These are phyloP conservation scores for Calonectria montana DNA, from an alignment of 2,329 filamentous ascomycete genomes.

Conservation along the genomic window DNA sequence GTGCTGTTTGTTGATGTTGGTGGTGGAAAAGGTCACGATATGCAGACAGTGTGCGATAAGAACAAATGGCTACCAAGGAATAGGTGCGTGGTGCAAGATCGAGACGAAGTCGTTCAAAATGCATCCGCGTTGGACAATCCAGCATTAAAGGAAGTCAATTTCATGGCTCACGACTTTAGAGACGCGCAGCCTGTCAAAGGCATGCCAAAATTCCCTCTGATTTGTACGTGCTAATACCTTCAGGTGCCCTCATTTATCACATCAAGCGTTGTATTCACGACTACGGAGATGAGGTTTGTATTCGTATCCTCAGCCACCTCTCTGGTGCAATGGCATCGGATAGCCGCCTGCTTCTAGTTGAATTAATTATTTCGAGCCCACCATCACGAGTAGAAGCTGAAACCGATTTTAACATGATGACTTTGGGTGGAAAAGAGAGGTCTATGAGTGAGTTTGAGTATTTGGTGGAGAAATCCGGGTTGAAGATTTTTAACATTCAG, in stretches of 20 bases:
- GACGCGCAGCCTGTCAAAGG: constrained; percentile 47
- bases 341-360: constrained; percentile 48
- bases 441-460: constrained; percentile 40
- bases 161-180: constrained; percentile 44
- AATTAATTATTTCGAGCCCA: constrained; percentile 44
- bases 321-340: constrained; percentile 44
- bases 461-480: constrained; percentile 39
- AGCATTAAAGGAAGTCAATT: background rate
- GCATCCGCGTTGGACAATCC: constrained; percentile 27
- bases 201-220: background rate
- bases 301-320: constrained; percentile 46
- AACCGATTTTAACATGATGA: constrained; percentile 48
- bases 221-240: background rate
- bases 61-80: constrained; percentile 38
- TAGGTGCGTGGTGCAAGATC: constrained; percentile 48
- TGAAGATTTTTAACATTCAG: constrained; percentile 41
- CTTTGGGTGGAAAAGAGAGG: constrained; percentile 48
- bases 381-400: constrained; percentile 38
- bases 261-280: constrained; percentile 48
- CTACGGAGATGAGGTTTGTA: constrained; percentile 46
- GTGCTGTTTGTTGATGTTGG: constrained; percentile 49
- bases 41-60: constrained; percentile 41
- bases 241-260: constrained; percentile 49
- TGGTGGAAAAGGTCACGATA: constrained; percentile 45
- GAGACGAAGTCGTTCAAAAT: constrained; percentile 44